Base-by-base conservation (phyloP, 2,329 filamentous ascomycete genomes). In the Colletotrichum sp. region DNA sequence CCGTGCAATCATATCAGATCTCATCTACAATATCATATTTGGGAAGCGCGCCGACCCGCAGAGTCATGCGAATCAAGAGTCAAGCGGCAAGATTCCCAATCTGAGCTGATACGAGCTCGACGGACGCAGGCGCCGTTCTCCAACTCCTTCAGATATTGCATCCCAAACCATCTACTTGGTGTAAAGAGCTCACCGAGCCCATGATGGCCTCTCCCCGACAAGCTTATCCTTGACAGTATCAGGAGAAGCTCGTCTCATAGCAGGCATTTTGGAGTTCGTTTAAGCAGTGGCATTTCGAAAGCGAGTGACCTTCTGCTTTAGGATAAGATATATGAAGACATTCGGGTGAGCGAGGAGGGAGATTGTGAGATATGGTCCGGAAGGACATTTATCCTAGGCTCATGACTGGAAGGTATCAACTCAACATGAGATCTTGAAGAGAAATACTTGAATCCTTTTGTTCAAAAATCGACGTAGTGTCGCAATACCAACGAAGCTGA, bases 121-220 rank as follows among this genome's bases (percentile, higher is more conserved):
- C 6, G 6, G n/a, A 13, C n/a, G 3, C n/a, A 21, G 6, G n/a
- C 44, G 6, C 10, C 6, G 12, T 13, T 6, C 2, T 52, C 44
- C 44, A 13, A 8, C 7, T 0, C 6, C n/a, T 13, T 21, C n/a
- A 21, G 10, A 52, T 21, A 21, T 13, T 52, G 10, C n/a, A 1
- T 52, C 1, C 1, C n/a, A 21, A 8, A n/a, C 10, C 5, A 1
- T 1, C 1, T 13, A 2, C n/a, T 13, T 52, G 13, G 10, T 21
- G 2, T 21, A 0, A 52, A 7, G 10, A 13, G 2, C 5, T 52
- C 44, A 52, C n/a, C 10, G 12, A 52, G n/a, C 10, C 10, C 10
- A 8, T 52, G 1, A 5, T 52, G 4, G 10, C 3, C n/a, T 1
- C 44, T 13, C n/a, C 12, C 44, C n/a, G 10, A 0, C 6, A 52